Evolutionary conservation across 225 moss, liverwort and hornwort species (phyloP).

Genomic region (Physcomitrellopsis africana): DNA sequence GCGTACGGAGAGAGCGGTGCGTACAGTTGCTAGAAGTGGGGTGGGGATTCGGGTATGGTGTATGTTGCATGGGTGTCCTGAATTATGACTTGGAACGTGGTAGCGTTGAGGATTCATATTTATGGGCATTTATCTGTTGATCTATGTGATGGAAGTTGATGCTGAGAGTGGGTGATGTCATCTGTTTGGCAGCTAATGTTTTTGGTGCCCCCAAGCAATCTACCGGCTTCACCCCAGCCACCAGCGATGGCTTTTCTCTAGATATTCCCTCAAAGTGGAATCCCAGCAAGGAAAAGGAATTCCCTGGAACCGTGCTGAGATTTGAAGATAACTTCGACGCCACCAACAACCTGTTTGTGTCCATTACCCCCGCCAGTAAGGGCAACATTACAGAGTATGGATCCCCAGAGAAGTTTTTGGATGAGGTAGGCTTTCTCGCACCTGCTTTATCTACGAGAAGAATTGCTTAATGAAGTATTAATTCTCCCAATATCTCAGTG

Average conservation of each 20-base stretch:
- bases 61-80: neutral
- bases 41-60: neutral
- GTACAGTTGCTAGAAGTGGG: neutral
- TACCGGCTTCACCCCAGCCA: conserved; percentile 59
- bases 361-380: conserved; percentile 65
- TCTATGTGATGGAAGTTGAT: neutral
- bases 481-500: too few relatives aligned
- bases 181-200: conserved; percentile 67
- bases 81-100: neutral
- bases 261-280: conserved; percentile 91
- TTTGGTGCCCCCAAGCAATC: conserved; percentile 65
- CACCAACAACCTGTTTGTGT: conserved; percentile 64
- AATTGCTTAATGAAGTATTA: too few relatives aligned
- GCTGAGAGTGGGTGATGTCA: neutral
- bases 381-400: conserved; percentile 81
- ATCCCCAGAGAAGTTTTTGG: conserved; percentile 78
- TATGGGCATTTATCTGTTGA: neutral
- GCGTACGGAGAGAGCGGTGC: conserved; percentile 90
- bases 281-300: conserved; percentile 92
- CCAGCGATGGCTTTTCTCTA: conserved; percentile 60
- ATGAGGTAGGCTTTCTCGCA: conserved; percentile 48
- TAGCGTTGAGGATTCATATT: too few relatives aligned
- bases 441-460: too few relatives aligned
- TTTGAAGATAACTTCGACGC: conserved; percentile 91
- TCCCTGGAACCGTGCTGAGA: conserved; percentile 89